A percentile compares a stretch with the other conserved stretches of the same genome.
Evolutionary conservation across 2,329 filamentous ascomycete genomes (phyloP).

Genomic region (Fusarium foetens): DNA sequence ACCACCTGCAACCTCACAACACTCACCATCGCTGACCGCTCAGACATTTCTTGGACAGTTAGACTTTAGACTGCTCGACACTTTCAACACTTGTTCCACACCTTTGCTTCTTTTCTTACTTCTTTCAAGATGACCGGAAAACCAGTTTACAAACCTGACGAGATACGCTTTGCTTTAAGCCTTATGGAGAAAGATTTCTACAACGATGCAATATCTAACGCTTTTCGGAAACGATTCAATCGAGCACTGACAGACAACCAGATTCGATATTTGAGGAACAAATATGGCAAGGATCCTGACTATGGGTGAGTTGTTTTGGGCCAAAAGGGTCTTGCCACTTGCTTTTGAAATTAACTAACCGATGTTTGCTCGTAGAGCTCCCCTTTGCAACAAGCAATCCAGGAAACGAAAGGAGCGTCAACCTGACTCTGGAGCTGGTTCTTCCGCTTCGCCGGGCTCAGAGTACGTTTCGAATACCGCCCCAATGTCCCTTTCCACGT

Average conservation of each 20-base stretch:
- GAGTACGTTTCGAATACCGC: constrained; percentile 10
- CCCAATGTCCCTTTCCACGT: neutral
- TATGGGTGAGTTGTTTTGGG: constrained; percentile 48
- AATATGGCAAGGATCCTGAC: constrained; percentile 54
- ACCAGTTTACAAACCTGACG: constrained; percentile 47
- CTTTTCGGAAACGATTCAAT: constrained; percentile 45
- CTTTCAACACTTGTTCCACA: neutral
- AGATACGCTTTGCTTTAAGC: constrained; percentile 51
- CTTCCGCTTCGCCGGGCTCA: neutral
- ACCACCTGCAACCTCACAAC: neutral
- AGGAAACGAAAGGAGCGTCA: constrained; percentile 29
- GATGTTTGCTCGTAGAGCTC: neutral
- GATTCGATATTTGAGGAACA: constrained; percentile 54
- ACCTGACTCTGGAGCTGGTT: neutral
- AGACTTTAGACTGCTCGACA: neutral
- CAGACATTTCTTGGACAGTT: constrained; percentile 22
- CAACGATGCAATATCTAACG: constrained; percentile 43
- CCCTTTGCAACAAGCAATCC: constrained; percentile 21
- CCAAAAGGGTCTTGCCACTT: neutral
- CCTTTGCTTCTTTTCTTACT: neutral
- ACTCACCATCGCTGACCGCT: neutral
- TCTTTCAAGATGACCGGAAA: constrained; percentile 41
- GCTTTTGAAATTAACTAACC: neutral
- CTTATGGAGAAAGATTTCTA: constrained; percentile 39
- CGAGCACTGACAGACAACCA: constrained; percentile 49